Evolutionary conservation across 306 rosid genomes (phyloP), one percentile per base, ranked within the genome.

Genomic region (Cercis canadensis): DNA sequence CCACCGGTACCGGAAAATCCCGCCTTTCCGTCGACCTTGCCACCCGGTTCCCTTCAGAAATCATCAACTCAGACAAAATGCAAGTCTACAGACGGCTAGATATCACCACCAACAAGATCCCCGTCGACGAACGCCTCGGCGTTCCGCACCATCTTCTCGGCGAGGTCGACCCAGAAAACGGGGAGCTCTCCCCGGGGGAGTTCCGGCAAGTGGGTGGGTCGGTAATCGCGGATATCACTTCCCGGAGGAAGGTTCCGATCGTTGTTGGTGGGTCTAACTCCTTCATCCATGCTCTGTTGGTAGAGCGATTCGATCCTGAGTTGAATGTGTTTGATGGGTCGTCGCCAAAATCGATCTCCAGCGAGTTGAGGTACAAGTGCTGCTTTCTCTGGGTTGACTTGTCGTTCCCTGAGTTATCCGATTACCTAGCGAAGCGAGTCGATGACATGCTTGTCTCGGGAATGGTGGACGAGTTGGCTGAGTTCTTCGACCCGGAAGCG

Each of bases 1-100:
- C 97, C 61, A 94, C 98, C 34, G 98, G 98, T 11, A 78, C 89
- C 56, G 97, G 97, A 1, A 94, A 94, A 59, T 86, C 98, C 1
- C 80, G 85, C 4, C 95, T 94, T 33, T 94, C 98, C 64, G 40
- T 94, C 52, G 98, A 94, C 65, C 85, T 94, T 19, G 92, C 97
- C 59, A 55, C 84, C 11, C 89, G 58, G 21, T 91, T 79, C 81
- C 79, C 86, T 21, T 77, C 83, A 3, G 99, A 94, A 58, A 78
- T 94, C 74, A 78, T 94, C 62, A 94, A 90, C 89, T 86, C 90
- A 4, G 99, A 94, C 75, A 94, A 91, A 85, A 91, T 94, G 79
- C 97, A 94, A 70, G 84, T 94, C 40, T 94, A 87, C 82, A 52
- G 37, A 0, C 97, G 95, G 51, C 92, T 94, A 50, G 96, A 91